Conservation (phyloP, 2,329 filamentous ascomycete genomes). For the Venturia pyrina region DNA sequence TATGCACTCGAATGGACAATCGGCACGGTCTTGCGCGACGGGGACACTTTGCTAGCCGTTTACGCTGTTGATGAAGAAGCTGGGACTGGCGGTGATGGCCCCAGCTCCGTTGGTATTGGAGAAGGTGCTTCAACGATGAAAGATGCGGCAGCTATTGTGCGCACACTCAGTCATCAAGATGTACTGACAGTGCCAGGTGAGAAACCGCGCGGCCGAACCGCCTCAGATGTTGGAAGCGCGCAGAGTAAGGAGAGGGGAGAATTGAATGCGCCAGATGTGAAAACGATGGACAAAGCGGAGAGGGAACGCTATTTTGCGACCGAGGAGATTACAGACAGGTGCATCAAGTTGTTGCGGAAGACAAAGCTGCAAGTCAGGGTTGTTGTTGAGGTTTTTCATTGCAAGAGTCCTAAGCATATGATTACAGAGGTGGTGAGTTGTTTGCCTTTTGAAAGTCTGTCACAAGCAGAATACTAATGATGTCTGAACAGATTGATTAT, state of each 20-base stretch:
- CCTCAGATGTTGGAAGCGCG: conserved; percentile 16
- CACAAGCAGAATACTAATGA: conserved; percentile 10
- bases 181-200: conserved; percentile 10
- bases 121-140: conserved; percentile 67
- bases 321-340: conserved; percentile 73
- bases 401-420: conserved; percentile 93
- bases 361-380: conserved; percentile 87
- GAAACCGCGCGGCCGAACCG: conserved; percentile 21
- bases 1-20: conserved; percentile 97
- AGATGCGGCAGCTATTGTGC: conserved; percentile 64
- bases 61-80: conserved; percentile 87
- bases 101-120: conserved; percentile 45
- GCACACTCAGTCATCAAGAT: conserved; percentile 44
- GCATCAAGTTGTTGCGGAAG: conserved; percentile 78
- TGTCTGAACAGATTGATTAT: conserved; percentile 59
- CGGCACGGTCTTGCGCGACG: conserved; percentile 85
- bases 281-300: conserved; percentile 46
- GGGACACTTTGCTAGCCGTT: conserved; percentile 85
- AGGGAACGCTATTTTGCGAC: conserved; percentile 72
- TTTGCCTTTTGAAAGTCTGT: conserved; percentile 7
- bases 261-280: conserved; percentile 19
- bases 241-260: neutral
- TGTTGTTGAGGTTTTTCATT: conserved; percentile 93
- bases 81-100: conserved; percentile 37
- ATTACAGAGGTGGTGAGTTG: conserved; percentile 73